Evolutionary conservation across 2,329 filamentous ascomycete genomes (phyloP), one percentile per base, ranked within the genome.

Genomic region (Tympanopsis confertula): DNA sequence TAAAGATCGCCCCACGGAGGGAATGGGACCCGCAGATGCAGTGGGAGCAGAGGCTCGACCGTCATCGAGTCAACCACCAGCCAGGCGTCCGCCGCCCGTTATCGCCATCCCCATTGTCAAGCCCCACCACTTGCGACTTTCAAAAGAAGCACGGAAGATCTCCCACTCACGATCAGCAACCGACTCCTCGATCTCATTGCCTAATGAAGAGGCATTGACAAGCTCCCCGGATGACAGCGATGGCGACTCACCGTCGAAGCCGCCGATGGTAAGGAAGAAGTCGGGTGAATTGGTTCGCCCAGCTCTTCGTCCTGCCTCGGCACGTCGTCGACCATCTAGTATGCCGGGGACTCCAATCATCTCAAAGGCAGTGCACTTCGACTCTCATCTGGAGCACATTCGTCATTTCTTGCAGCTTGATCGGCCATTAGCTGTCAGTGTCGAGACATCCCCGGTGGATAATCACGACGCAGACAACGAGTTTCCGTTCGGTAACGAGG

Each of bases 341-440:
- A 94, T 96, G 86, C 91, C 91, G 5, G 91, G 91, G 39, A 98
- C 91, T 0, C 91, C 91, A 0, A 91, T 89, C 5, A 96, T 89
- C 55, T 83, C 82, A 47, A 98, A 98, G 59, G 87, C 85, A 12
- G 91, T 98, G n/a, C 91, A 98, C 60, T 98, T 98, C 55, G 91
- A 96, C 60, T 86, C 89, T 19, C 86, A 94, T 53, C 76, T 96
- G 28, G 91, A 96, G 61, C 89, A 96, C 50, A 88, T 96, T 28
- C 78, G 91, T 20, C 91, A 96, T 56, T 98, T 98, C 58, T 66
- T 95, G 17, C 86, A 95, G 54, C 81, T 95, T 5, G 91, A 98
- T 53, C 78, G 86, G 40, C 91, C 91, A 2, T 78, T 94, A n/a
- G 91, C 91, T 37, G 91, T 98, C 55, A 96, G 89, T 57, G 88